Conservation (phyloP, 192 early-diverging fungal species). For the Rhizophagus clarus region DNA sequence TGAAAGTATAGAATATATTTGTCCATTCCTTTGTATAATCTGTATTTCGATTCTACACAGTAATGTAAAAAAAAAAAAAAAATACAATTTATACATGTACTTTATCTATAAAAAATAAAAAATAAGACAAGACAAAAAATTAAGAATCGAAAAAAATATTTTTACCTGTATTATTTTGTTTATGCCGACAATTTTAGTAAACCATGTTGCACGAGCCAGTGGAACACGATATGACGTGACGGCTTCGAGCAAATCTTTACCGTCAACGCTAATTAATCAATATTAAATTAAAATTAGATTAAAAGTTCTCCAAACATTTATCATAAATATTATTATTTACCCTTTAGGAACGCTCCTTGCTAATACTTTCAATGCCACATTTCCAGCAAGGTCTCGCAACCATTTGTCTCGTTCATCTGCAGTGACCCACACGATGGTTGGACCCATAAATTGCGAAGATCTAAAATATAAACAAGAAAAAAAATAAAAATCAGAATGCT, state of each 20-base stretch:
- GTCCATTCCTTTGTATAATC: neutral
- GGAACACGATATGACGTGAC: conserved; percentile 60
- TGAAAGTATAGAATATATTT: neutral
- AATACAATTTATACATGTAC: too few relatives aligned
- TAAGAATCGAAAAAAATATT: too few relatives aligned
- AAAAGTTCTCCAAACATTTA: neutral
- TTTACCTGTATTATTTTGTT: conserved; percentile 55
- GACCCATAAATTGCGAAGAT: conserved; percentile 49
- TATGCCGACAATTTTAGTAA: conserved; percentile 66
- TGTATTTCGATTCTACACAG: neutral
- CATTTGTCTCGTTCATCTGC: conserved; percentile 57
- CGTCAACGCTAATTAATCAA: conserved; percentile 52
- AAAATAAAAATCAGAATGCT: neutral
- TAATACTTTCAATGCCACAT: conserved; percentile 47
- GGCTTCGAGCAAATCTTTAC: conserved; percentile 61
- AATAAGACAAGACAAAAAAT: too few relatives aligned
- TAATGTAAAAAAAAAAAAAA: neutral
- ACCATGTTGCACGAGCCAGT: conserved; percentile 67
- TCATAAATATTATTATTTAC: neutral
- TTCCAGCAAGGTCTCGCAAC: conserved; percentile 50
- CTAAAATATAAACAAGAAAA: conserved; percentile 30
- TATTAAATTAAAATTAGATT: neutral
- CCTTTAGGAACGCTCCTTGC: conserved; percentile 47
- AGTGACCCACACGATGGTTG: conserved; percentile 46
- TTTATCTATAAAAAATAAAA: neutral